Evolutionary conservation across 495 filamentous ascomycete genomes (phyloP).

Genomic region (Chaetomium tenue): DNA sequence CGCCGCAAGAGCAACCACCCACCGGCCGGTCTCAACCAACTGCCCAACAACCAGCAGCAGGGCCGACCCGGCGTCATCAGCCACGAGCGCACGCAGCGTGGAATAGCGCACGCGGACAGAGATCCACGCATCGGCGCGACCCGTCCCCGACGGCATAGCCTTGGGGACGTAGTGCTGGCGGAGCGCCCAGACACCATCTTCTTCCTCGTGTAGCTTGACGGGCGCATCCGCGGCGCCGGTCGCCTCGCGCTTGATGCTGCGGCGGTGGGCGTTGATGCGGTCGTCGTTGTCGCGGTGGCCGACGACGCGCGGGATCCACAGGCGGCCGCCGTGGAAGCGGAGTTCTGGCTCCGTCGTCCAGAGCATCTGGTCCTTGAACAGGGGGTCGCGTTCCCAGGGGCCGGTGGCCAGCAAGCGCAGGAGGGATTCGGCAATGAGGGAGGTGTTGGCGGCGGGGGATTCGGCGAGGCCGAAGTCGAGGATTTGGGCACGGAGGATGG

Average conservation of each 20-base stretch:
- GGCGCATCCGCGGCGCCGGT: background rate
- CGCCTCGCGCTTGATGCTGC: background rate
- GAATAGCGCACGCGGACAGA: background rate
- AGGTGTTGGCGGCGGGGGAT: background rate
- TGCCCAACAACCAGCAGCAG: slow-evolving; percentile 5
- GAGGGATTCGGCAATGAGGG: background rate
- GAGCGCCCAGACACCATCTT: background rate
- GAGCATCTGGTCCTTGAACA: background rate
- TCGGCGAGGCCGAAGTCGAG: background rate
- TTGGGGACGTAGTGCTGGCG: background rate
- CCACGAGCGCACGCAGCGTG: background rate
- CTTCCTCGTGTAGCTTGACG: background rate
- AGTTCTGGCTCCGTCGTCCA: slow-evolving; percentile 1
- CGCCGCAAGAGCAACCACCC: background rate
- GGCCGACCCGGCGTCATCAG: background rate
- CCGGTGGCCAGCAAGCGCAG: background rate
- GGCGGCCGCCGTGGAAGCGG: background rate
- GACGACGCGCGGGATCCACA: background rate
- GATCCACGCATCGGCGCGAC: background rate
- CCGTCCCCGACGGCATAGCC: background rate
- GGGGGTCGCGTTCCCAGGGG: background rate
- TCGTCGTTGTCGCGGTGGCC: background rate
- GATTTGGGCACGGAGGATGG: background rate
- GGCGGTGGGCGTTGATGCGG: background rate
- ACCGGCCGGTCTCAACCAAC: background rate